Percentiles rank a stretch among this genome's conserved stretches.
These are phyloP conservation scores for Penicillium riverlandense DNA, from an alignment of 495 filamentous ascomycete species.

Conservation along the genomic window DNA sequence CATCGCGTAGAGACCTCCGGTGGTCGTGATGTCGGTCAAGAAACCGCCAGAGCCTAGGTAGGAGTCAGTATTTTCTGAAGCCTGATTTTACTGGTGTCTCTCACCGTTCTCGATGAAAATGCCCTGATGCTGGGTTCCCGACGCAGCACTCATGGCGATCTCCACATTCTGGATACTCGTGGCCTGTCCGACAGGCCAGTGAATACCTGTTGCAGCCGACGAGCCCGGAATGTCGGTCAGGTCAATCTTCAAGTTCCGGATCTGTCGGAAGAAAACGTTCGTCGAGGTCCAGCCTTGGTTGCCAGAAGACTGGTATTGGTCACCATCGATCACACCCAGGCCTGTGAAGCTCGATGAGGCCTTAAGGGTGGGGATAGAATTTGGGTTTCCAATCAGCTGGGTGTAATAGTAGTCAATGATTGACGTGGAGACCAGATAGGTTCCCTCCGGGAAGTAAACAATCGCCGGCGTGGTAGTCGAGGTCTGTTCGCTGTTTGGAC, in stretches of 20 bases:
- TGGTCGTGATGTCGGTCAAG: constrained; percentile 55
- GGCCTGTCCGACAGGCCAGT: constrained; percentile 70
- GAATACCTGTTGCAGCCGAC: constrained; percentile 54
- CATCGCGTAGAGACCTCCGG: constrained; percentile 61
- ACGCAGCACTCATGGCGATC: constrained; percentile 57
- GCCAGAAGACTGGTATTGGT: constrained; percentile 45
- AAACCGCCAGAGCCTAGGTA: constrained; percentile 61
- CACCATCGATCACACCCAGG: constrained; percentile 62
- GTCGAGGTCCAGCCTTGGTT: constrained; percentile 48
- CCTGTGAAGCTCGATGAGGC: constrained; percentile 57
- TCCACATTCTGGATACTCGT: constrained; percentile 72
- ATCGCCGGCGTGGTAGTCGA: constrained; percentile 52
- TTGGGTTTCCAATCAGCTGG: constrained; percentile 61
- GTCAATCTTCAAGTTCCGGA: constrained; percentile 73
- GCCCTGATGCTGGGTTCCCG: constrained; percentile 61
- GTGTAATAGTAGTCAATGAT: constrained; percentile 58
- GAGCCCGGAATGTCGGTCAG: constrained; percentile 52
- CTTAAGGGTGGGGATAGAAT: constrained; percentile 55
- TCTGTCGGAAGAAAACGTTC: constrained; percentile 71
- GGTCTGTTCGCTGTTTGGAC: constrained; percentile 33
- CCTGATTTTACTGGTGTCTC: constrained; percentile 11
- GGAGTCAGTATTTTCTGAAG: background rate
- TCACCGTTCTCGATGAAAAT: constrained; percentile 68
- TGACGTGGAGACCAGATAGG: constrained; percentile 49
- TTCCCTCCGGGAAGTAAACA: constrained; percentile 59